Evolutionary conservation across 129 eudicot genomes (phyloP).

Genomic region (Gnaphalium uliginosum): DNA sequence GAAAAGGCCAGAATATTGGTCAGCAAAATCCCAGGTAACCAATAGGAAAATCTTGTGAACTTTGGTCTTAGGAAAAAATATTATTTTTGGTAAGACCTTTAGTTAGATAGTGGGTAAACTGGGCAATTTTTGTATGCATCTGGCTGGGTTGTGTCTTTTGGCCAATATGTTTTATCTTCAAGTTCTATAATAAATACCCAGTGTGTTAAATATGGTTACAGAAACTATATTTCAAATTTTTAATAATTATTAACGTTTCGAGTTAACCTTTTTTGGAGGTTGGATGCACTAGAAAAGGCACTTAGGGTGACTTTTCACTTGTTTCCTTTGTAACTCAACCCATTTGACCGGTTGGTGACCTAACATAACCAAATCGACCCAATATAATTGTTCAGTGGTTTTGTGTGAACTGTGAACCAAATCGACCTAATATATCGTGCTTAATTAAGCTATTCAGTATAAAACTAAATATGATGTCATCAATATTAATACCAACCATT

Average conservation of each 20-base stretch:
- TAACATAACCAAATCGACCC: not conserved
- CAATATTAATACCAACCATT: not conserved
- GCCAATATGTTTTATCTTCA: too few relatives aligned
- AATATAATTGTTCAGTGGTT: not conserved
- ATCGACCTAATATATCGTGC: not conserved
- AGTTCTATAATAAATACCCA: too few relatives aligned
- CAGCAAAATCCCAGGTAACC: slow-evolving; percentile 85
- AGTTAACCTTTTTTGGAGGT: not conserved
- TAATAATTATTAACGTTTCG: not conserved
- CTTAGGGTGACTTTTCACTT: not conserved
- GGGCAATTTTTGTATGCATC: not conserved
- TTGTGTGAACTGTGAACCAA: not conserved
- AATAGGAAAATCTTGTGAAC: slow-evolving; percentile 6
- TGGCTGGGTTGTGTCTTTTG: too few relatives aligned
- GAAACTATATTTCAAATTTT: not conserved
- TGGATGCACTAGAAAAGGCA: not conserved
- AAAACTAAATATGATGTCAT: not conserved
- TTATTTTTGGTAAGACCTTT: not conserved
- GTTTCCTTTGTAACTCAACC: not conserved
- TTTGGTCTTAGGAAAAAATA: not conserved
- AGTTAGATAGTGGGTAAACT: not conserved
- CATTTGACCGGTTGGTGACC: not conserved
- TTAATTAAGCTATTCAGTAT: not conserved
- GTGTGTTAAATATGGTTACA: not conserved
- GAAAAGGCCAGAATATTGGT: slow-evolving; percentile 90